Conservation (phyloP, 2,329 filamentous ascomycete genomes). For the Teratosphaeria pseudoeucalypti region DNA sequence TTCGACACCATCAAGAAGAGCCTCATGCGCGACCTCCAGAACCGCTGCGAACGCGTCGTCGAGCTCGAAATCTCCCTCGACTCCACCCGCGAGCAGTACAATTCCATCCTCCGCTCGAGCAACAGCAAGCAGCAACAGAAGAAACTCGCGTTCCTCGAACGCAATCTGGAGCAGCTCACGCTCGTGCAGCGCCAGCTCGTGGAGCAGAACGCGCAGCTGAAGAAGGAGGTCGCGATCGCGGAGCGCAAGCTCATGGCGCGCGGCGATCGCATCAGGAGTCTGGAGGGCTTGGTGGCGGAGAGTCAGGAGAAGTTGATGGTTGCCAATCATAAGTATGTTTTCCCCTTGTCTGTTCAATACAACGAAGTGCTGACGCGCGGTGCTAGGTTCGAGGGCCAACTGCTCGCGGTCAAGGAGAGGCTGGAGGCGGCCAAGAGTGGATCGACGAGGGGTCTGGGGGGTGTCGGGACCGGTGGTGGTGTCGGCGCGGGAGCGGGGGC, state of each 20-base stretch:
- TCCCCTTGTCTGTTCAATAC: not conserved
- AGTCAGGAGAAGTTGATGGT: constrained; percentile 97
- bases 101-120: constrained; percentile 89
- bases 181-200: constrained; percentile 96
- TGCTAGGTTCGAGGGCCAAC: constrained; percentile 85
- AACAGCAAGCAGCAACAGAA: constrained; percentile 99
- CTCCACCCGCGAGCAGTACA: constrained; percentile 96
- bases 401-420: constrained; percentile 93
- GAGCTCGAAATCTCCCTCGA: constrained; percentile 97
- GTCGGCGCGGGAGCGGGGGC: constrained; percentile 45
- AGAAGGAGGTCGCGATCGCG: constrained; percentile 98
- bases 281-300: constrained; percentile 86
- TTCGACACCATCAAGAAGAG: constrained; percentile 99
- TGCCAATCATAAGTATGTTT: constrained; percentile 84
- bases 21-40: constrained; percentile 95
- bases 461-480: constrained; percentile 28
- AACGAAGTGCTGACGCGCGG: not conserved
- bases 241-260: constrained; percentile 93
- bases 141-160: constrained; percentile 99
- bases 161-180: constrained; percentile 94
- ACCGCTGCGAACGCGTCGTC: constrained; percentile 91
- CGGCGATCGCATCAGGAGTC: constrained; percentile 90
- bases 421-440: constrained; percentile 90
- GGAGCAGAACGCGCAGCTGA: constrained; percentile 91
- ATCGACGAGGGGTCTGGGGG: constrained; percentile 71